These are phyloP conservation scores for Fusarium nisikadoi DNA, from an alignment of 2,329 filamentous ascomycete species.

Conservation along the genomic window DNA sequence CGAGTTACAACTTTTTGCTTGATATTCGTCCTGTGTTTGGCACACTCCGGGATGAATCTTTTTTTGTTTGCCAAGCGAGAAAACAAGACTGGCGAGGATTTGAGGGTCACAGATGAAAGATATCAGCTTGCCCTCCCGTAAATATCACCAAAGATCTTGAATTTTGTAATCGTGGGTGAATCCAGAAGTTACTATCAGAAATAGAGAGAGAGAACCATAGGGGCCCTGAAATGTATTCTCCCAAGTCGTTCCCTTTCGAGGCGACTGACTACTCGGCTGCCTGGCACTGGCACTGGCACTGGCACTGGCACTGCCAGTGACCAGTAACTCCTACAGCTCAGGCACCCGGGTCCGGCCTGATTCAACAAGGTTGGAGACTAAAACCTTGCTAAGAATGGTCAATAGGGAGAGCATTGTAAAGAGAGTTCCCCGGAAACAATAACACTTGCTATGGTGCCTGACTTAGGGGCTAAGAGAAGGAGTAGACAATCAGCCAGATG, in stretches of 20 bases:
- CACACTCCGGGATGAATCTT: neutral
- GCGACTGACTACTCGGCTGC: neutral
- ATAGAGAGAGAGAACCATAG: neutral
- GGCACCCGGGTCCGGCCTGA: neutral
- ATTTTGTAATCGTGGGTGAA: neutral
- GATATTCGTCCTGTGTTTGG: conserved; percentile 4
- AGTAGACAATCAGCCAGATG: neutral
- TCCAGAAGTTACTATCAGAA: neutral
- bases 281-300: conserved; percentile 24
- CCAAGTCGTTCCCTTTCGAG: neutral
- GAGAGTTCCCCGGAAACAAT: neutral
- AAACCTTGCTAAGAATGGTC: neutral
- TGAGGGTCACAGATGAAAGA: neutral
- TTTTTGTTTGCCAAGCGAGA: conserved; percentile 24
- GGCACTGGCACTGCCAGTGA: conserved; percentile 3
- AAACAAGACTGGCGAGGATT: neutral
- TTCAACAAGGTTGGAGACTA: neutral
- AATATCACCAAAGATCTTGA: neutral
- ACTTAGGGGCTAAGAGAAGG: too few relatives aligned
- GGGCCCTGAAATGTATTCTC: neutral
- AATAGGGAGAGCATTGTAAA: neutral
- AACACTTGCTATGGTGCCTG: neutral
- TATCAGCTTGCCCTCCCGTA: neutral
- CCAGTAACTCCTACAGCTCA: neutral
- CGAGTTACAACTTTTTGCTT: conserved; percentile 3